phyloP scores from a whole-genome alignment of 768 basidiomycete species.

The Leccinum incarnatum region DNA sequence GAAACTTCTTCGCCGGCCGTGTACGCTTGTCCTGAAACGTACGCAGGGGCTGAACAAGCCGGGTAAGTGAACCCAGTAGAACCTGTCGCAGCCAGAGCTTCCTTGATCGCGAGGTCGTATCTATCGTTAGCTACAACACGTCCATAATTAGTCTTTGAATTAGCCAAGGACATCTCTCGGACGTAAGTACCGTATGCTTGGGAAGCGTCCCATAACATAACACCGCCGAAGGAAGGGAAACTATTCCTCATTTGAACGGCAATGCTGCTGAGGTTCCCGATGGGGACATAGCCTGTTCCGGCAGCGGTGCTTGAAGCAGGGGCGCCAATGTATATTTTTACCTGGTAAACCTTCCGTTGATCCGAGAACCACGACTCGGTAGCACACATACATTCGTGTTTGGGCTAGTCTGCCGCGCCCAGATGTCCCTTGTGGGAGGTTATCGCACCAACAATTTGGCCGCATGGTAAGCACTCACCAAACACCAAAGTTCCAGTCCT shows the following conservation, averaged over 20 bases:
- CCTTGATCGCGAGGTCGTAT: conserved; percentile 61
- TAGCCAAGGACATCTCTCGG: background rate
- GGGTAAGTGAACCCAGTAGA: conserved; percentile 70
- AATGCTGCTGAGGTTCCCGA: conserved; percentile 32
- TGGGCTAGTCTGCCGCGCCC: conserved; percentile 40
- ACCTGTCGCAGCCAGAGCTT: conserved; percentile 54
- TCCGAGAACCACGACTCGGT: background rate
- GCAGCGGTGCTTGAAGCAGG: conserved; percentile 42
- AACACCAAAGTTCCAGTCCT: conserved; percentile 48
- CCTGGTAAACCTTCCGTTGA: conserved; percentile 12
- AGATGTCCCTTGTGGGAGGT: conserved; percentile 40
- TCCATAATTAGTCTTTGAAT: conserved; percentile 7
- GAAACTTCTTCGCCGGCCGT: conserved; percentile 50
- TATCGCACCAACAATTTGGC: background rate
- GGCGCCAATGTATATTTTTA: conserved; percentile 44
- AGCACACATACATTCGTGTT: conserved; percentile 36
- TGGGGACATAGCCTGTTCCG: conserved; percentile 38
- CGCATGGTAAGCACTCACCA: conserved; percentile 20
- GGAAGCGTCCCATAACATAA: conserved; percentile 46
- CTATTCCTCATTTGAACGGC: conserved; percentile 34
- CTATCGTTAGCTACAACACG: conserved; percentile 47
- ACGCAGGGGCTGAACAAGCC: conserved; percentile 56
- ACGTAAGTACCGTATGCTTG: conserved; percentile 34
- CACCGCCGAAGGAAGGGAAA: conserved; percentile 44
- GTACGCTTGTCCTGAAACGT: conserved; percentile 47